Evolutionary conservation across 2,329 filamentous ascomycete species (phyloP), one percentile per base, ranked within the genome.

Genomic region (Aspergillus quadrilineatus): DNA sequence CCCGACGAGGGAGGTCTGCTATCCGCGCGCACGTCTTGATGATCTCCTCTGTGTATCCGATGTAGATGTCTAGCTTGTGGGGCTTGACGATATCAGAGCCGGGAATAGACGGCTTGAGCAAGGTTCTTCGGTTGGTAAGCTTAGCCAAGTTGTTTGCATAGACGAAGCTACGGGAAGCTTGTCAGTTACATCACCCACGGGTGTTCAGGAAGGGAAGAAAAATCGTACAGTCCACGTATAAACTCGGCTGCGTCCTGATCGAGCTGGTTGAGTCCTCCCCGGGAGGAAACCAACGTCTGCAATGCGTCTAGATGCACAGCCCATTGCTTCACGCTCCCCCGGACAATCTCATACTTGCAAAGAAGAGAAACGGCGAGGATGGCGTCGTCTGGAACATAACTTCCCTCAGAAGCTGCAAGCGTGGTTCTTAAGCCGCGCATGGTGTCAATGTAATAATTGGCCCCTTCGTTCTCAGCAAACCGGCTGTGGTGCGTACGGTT

Each of bases 271-370:
- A 71, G 63, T 4, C 71, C 72, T 9, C 72, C 72, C 6, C 69
- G 67, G 10, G 69, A 70, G 29, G 66, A 58, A 5, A 74, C 64
- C 12, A 74, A 53, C 39, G 62, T 67, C 45, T 73, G 69, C 34
- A 74, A 56, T 10, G 71, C 72, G 34, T 70, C 64, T 39, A 74
- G 56, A 54, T 74, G 72, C n/a, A 71, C 65, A 14, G 66, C 63
- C 72, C 72, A 74, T 50, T 73, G 72, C 44, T 69, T 70, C 6
- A 74, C 70, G 41, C 71, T 73, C 12, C 72, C 72, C 12, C 72
- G 70, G 2, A 73, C 67, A 32, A 73, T 65, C 49, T 74, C 72
- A 45, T 73, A 74, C 52, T 74, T 74, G 61, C 69, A 72, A n/a
- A 74, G 58, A 26, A 73, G 64, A 12, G 69, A 72, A 14, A 74